Base-by-base conservation (phyloP, 1,284 basidiomycete genomes). In the Peniophora sp. region DNA sequence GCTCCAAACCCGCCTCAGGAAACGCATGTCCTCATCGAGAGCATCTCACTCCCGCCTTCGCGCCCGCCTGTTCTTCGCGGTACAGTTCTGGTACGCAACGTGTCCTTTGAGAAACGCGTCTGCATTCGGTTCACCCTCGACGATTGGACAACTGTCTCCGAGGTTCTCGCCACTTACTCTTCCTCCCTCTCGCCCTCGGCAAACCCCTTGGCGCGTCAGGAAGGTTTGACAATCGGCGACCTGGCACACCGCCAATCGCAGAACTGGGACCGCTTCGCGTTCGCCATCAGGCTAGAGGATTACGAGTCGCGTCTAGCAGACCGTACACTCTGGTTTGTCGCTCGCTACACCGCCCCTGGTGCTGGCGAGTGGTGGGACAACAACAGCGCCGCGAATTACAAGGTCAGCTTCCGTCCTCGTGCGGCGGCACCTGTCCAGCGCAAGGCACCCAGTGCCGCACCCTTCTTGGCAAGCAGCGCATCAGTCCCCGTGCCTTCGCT, bases 131-230 rank as follows among this genome's bases (percentile, higher is more conserved):
- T 96, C 67, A 97, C 95, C 1, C 74, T 95, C 49, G 95, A 97
- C 66, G 82, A 89, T 53, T 98, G 95, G 95, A 81, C 88, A 58
- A 98, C 94, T 1, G 91, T 90, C 1, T 89, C 83, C 48, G 95
- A 97, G 66, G 92, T 97, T 17, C 73, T 77, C 24, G 87, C 81
- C 14, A 74, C 75, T 32, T 79, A 85, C 63, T 72, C 64, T 81
- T 63, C 55, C 75, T 70, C 62, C 61, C 53, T 57, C 68, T 63
- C 63, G 62, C n/a, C n/a, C n/a, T 17, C 58, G 53, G 8, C 56
- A 66, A 19, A 55, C 61, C 49, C 51, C 0, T 34, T 58, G 2
- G 9, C 43, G 9, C 20, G 49, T 34, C 43, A 49, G 17, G 45
- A 47, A 32, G 35, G 35, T 38, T 45, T 51, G 43, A 64, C 65